A percentile compares a stretch with the other conserved stretches of the same genome.
Evolutionary conservation across 148 eudicot species (phyloP).

Genomic region (Fagopyrum homotropicum): DNA sequence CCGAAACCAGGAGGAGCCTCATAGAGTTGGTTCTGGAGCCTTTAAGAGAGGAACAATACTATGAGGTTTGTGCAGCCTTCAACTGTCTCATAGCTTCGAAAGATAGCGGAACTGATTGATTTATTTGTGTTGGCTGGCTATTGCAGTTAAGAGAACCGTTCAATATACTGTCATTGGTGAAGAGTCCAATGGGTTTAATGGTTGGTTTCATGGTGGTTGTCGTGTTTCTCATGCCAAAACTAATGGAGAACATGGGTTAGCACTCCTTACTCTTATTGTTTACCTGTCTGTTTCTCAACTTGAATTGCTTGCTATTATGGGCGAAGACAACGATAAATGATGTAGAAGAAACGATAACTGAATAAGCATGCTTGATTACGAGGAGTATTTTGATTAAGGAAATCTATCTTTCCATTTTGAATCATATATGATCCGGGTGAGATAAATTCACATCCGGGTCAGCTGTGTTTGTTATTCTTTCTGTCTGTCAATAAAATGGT

Average conservation of each 20-base stretch:
- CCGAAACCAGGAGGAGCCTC: slow-evolving; percentile 86
- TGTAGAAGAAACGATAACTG: not conserved
- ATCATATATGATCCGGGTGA: not conserved
- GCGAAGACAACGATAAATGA: not conserved
- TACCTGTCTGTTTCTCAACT: not conserved
- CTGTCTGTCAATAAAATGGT: not conserved
- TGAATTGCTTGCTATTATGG: not conserved
- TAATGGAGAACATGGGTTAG: slow-evolving; percentile 74
- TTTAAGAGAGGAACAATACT: slow-evolving; percentile 79
- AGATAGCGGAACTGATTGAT: not conserved
- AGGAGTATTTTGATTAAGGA: not conserved
- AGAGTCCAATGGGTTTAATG: slow-evolving; percentile 16
- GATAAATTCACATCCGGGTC: not conserved
- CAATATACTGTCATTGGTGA: slow-evolving; percentile 44
- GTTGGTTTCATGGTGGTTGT: slow-evolving; percentile 74
- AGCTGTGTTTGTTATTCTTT: not conserved
- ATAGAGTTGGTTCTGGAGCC: slow-evolving; percentile 91
- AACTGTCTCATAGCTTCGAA: not conserved
- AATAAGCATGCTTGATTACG: not conserved
- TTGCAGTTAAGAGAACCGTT: slow-evolving; percentile 93
- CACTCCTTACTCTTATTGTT: not conserved
- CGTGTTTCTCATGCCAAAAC: slow-evolving; percentile 36
- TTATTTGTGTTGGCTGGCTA: slow-evolving; percentile 7
- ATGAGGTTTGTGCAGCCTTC: slow-evolving; percentile 46
- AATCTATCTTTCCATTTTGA: not conserved